Conservation (phyloP, 495 filamentous ascomycete species). For the Neurospora pannonica region DNA sequence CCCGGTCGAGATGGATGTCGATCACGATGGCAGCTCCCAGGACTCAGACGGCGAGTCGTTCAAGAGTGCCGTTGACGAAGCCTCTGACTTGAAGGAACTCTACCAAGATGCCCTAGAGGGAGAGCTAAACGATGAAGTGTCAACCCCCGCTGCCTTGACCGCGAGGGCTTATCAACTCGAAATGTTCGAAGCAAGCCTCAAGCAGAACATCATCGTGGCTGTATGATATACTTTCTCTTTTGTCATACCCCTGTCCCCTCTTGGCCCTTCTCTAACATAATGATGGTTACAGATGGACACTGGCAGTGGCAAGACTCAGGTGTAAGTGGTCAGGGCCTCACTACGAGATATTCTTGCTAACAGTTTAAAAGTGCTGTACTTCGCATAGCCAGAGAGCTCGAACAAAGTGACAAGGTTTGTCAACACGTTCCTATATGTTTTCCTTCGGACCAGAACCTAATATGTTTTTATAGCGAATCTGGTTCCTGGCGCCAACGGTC, state of each 20-base stretch:
- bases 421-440: neutral
- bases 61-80: neutral
- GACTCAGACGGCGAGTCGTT: conserved; percentile 4
- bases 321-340: conserved; percentile 46
- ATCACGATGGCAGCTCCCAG: conserved; percentile 6
- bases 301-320: conserved; percentile 83
- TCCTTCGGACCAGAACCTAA: conserved; percentile 11
- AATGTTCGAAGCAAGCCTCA: conserved; percentile 79
- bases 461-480: conserved; percentile 49
- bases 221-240: conserved; percentile 33
- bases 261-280: neutral
- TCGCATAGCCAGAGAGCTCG: conserved; percentile 69
- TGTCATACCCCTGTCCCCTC: neutral
- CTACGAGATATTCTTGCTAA: conserved; percentile 7
- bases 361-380: conserved; percentile 54
- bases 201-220: conserved; percentile 73
- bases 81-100: neutral
- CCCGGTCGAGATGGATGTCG: neutral
- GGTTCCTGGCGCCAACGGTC: conserved; percentile 80
- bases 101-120: neutral
- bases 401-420: conserved; percentile 52
- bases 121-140: conserved; percentile 2
- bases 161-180: conserved; percentile 77
- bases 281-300: conserved; percentile 67
- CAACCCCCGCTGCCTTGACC: conserved; percentile 20